Evolutionary conservation across 192 early-diverging fungal genomes (phyloP).

Genomic region (Allomyces macrogynus): DNA sequence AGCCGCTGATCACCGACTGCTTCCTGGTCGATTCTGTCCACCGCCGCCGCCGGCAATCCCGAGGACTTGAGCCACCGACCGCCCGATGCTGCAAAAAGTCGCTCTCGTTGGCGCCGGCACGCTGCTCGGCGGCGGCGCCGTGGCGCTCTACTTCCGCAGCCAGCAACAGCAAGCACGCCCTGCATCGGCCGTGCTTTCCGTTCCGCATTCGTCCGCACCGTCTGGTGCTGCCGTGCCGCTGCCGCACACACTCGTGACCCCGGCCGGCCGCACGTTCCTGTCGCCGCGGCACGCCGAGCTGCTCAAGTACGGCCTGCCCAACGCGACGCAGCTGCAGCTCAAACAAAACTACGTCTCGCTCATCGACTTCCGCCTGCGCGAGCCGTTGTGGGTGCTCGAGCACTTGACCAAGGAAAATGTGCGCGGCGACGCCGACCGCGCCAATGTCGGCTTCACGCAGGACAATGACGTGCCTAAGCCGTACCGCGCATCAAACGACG

Average conservation of each 20-base stretch:
- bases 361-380: neutral
- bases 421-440: conserved; percentile 34
- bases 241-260: neutral
- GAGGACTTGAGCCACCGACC: neutral
- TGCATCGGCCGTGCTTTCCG: no score
- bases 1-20: no score
- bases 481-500: conserved; percentile 53
- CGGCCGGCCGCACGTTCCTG: neutral
- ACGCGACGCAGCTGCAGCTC: neutral
- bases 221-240: neutral
- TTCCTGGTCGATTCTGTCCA: no score
- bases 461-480: conserved; percentile 44
- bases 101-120: neutral
- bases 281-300: neutral
- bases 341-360: neutral
- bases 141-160: neutral
- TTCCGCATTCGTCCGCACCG: neutral
- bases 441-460: conserved; percentile 57
- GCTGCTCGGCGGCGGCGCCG: neutral
- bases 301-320: neutral
- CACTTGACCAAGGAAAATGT: conserved; percentile 40
- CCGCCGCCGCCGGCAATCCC: neutral
- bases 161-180: neutral
- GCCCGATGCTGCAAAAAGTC: neutral
- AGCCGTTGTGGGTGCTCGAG: conserved; percentile 28